Conservation (phyloP, 176 grass and related monocot genomes). For the Rhipidocladum racemiflorum region DNA sequence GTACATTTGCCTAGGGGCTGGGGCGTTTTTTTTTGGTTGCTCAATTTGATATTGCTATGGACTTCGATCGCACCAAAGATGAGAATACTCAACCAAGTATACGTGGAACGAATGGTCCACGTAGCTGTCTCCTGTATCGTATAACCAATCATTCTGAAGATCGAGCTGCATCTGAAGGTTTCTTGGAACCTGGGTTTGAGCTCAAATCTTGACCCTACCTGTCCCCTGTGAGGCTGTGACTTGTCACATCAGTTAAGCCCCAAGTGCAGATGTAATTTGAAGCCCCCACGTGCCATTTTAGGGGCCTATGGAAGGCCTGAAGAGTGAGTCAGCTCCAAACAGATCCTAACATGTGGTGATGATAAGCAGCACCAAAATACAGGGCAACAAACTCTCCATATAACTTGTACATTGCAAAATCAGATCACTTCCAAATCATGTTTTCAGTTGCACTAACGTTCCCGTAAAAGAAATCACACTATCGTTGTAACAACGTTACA, state of each 20-base stretch:
- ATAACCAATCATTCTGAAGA: neutral
- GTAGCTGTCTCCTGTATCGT: neutral
- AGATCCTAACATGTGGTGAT: neutral
- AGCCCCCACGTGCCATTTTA: neutral
- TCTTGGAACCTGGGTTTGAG: too few relatives aligned
- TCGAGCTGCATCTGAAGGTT: neutral
- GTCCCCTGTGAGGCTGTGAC: too few relatives aligned
- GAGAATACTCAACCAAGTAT: too few relatives aligned
- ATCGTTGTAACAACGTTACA: neutral
- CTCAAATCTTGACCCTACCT: neutral
- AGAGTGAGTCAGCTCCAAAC: neutral
- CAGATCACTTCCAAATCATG: conserved; percentile 2
- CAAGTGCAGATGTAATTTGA: neutral
- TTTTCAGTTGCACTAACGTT: neutral
- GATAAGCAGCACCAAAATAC: neutral
- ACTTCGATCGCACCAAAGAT: too few relatives aligned
- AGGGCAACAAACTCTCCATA: neutral
- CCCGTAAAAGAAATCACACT: neutral
- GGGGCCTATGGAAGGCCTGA: too few relatives aligned
- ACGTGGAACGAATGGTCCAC: neutral
- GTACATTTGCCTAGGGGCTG: too few relatives aligned
- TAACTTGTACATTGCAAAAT: neutral
- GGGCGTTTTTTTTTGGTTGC: too few relatives aligned
- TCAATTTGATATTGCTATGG: too few relatives aligned
- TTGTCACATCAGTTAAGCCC: too few relatives aligned